phyloP scores from a whole-genome alignment of 176 grass and related monocot species.

The Cenchrus americanus region DNA sequence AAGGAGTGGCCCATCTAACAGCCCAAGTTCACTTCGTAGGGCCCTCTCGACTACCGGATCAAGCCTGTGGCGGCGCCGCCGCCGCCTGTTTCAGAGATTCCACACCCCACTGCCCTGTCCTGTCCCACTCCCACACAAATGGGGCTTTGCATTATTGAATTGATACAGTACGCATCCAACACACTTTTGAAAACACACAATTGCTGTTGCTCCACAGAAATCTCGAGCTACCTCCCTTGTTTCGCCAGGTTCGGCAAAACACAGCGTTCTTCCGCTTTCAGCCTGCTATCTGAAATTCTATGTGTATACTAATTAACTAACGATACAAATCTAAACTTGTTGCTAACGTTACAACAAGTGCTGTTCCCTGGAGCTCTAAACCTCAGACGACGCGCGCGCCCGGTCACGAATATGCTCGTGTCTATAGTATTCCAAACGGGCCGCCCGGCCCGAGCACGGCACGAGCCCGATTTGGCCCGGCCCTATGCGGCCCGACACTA shows the following conservation, averaged over 20 bases:
- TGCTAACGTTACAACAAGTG: background rate
- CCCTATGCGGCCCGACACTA: too few species aligned
- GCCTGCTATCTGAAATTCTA: background rate
- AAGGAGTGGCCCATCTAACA: constrained; percentile 4
- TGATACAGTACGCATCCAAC: too few species aligned
- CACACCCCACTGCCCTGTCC: background rate
- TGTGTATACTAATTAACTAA: background rate
- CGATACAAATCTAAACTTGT: background rate
- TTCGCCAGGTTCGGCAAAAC: too few species aligned
- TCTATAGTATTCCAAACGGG: too few species aligned
- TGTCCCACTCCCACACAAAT: too few species aligned
- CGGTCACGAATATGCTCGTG: too few species aligned
- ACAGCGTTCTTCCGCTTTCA: background rate
- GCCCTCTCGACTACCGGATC: background rate
- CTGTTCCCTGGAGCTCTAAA: background rate
- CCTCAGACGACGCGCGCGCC: too few species aligned
- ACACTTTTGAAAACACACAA: too few species aligned
- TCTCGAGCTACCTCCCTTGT: too few species aligned
- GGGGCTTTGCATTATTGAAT: background rate
- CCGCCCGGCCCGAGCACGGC: too few species aligned
- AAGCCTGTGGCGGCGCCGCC: background rate
- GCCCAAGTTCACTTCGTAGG: constrained; percentile 40
- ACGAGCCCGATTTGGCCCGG: too few species aligned
- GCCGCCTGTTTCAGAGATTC: constrained; percentile 11
- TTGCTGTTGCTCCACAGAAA: too few species aligned